Evolutionary conservation across 177 flowering plant genomes (phyloP).

Genomic region (Telopea speciosissima): DNA sequence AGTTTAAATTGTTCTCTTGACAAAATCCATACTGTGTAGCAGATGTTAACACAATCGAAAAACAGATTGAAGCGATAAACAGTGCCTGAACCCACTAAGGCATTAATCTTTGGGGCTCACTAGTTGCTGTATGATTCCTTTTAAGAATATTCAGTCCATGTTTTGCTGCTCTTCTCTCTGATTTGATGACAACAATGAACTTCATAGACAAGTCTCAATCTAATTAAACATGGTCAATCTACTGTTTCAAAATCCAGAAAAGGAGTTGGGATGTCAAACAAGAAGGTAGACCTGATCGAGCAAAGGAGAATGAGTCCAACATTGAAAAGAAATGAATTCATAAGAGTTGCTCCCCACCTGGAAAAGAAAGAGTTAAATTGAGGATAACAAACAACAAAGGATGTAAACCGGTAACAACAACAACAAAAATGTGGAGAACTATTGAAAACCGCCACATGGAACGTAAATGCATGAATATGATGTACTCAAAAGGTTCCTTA

Average conservation of each 20-base stretch:
- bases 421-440: background rate
- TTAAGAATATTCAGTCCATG: background rate
- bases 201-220: background rate
- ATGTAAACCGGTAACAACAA: background rate
- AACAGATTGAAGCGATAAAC: background rate
- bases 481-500: slow-evolving; percentile 33
- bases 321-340: slow-evolving; percentile 92
- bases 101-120: background rate
- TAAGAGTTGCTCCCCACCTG: slow-evolving; percentile 97
- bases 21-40: background rate
- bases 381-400: slow-evolving; percentile 1
- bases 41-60: background rate
- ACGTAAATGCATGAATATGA: no score
- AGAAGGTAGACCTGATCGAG: slow-evolving; percentile 70
- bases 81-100: background rate
- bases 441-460: no score
- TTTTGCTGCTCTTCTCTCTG: background rate
- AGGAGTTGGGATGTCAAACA: background rate
- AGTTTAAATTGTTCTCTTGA: background rate
- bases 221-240: background rate
- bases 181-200: background rate
- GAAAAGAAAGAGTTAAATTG: slow-evolving; percentile 8
- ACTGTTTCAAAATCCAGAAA: background rate
- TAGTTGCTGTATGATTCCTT: background rate
- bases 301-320: slow-evolving; percentile 93